phyloP scores from a whole-genome alignment of 2,329 filamentous ascomycete species.

The Gaeumannomyces tritici region DNA sequence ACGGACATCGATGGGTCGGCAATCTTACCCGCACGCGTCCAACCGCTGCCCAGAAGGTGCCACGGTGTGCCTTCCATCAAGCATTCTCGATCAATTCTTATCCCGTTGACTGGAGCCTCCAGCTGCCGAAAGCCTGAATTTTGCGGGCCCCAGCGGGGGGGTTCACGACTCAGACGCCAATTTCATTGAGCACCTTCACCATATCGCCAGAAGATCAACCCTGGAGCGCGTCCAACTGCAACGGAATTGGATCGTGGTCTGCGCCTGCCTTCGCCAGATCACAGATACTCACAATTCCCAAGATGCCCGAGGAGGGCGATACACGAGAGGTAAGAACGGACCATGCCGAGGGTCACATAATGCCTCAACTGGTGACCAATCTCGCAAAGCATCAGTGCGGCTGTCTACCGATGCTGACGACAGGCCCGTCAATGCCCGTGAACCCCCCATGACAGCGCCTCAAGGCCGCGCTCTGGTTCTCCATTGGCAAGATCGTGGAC shows the following conservation, averaged over 20 bases:
- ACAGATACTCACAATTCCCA: neutral
- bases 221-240: neutral
- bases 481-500: constrained; percentile 80
- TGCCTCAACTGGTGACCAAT: neutral
- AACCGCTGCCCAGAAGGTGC: neutral
- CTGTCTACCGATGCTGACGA: neutral
- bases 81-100: neutral
- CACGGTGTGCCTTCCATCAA: too few relatives aligned
- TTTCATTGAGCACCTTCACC: too few relatives aligned
- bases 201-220: too few relatives aligned
- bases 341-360: neutral
- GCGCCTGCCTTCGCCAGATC: neutral
- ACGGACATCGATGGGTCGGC: neutral
- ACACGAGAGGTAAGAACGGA: constrained; percentile 14
- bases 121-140: neutral
- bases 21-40: neutral
- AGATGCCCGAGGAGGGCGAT: constrained; percentile 17
- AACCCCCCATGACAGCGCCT: constrained; percentile 47
- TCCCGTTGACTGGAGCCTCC: too few relatives aligned
- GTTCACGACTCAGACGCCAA: neutral
- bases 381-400: constrained; percentile 3
- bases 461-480: constrained; percentile 78
- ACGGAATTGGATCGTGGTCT: too few relatives aligned
- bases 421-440: neutral
- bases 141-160: neutral